Percentiles rank a stretch among this genome's conserved stretches.
phyloP scores from a whole-genome alignment of 2,329 filamentous ascomycete genomes.

The Calonectria pauciramosa region DNA sequence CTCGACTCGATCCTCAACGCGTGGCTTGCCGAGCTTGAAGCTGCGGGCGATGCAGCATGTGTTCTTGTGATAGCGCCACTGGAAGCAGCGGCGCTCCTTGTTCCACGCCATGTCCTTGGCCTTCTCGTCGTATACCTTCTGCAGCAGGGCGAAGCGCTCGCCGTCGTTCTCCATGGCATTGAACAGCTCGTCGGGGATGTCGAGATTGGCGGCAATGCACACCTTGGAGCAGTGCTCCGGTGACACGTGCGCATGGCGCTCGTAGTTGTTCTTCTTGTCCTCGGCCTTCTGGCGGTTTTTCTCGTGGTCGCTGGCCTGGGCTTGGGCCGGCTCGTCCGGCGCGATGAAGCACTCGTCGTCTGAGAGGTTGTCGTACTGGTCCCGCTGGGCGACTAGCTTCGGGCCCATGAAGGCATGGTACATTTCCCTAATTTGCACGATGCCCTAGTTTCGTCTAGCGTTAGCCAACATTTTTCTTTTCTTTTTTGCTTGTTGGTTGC shows the following conservation, averaged over 20 bases:
- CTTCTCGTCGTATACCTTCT: slow-evolving; percentile 44
- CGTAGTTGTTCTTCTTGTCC: slow-evolving; percentile 55
- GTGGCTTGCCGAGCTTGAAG: slow-evolving; percentile 60
- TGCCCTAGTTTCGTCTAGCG: slow-evolving; percentile 48
- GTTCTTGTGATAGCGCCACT: slow-evolving; percentile 61
- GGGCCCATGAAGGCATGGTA: slow-evolving; percentile 63
- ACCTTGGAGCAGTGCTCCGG: slow-evolving; percentile 63
- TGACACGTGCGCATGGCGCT: slow-evolving; percentile 61
- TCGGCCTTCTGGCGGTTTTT: slow-evolving; percentile 54
- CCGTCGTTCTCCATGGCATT: slow-evolving; percentile 45
- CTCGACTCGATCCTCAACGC: slow-evolving; percentile 47
- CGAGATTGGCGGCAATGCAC: slow-evolving; percentile 58
- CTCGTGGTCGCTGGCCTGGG: slow-evolving; percentile 47
- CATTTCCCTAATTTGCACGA: slow-evolving; percentile 62
- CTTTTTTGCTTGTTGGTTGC: slow-evolving; percentile 1
- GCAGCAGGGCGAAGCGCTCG: slow-evolving; percentile 46
- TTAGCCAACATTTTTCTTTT: slow-evolving; percentile 23
- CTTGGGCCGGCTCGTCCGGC: slow-evolving; percentile 53
- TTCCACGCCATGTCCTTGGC: slow-evolving; percentile 42
- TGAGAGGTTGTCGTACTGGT: slow-evolving; percentile 68
- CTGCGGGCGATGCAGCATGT: slow-evolving; percentile 59
- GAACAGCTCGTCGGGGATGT: slow-evolving; percentile 52
- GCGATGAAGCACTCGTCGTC: slow-evolving; percentile 62
- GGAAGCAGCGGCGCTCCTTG: slow-evolving; percentile 58
- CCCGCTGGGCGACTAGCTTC: slow-evolving; percentile 56